Conservation (phyloP, 306 rosid species). For the Vigna angularis region DNA sequence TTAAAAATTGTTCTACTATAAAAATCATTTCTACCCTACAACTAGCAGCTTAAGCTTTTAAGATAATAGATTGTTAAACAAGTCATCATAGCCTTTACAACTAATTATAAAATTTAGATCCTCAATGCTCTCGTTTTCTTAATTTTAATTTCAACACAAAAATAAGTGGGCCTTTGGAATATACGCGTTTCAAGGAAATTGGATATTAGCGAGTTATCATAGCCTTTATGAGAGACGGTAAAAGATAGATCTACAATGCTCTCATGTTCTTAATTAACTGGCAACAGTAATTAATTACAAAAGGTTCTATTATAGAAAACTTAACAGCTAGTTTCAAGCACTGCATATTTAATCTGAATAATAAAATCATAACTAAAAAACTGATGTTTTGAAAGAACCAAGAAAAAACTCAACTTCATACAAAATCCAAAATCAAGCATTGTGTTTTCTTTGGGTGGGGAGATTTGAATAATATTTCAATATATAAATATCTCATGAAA, state of each 20-base stretch:
- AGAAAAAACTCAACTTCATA: not conserved
- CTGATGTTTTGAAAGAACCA: not conserved
- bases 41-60: not conserved
- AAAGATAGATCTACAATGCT: not conserved
- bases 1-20: not conserved
- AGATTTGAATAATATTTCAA: not conserved
- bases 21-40: not conserved
- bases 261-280: not conserved
- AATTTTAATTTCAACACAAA: not conserved
- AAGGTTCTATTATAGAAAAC: not conserved
- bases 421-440: not conserved
- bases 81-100: not conserved
- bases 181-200: not conserved
- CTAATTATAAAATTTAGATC: not conserved
- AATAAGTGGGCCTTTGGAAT: not conserved
- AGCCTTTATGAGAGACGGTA: not conserved
- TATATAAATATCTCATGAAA: not conserved
- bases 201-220: not conserved
- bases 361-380: not conserved
- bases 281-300: not conserved
- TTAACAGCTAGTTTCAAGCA: not conserved
- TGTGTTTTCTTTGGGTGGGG: not conserved
- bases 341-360: not conserved
- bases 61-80: slow-evolving; percentile 11
- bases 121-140: not conserved